These are phyloP conservation scores for Trichoderma polysporum DNA, from an alignment of 2,329 filamentous ascomycete genomes.

Conservation along the genomic window DNA sequence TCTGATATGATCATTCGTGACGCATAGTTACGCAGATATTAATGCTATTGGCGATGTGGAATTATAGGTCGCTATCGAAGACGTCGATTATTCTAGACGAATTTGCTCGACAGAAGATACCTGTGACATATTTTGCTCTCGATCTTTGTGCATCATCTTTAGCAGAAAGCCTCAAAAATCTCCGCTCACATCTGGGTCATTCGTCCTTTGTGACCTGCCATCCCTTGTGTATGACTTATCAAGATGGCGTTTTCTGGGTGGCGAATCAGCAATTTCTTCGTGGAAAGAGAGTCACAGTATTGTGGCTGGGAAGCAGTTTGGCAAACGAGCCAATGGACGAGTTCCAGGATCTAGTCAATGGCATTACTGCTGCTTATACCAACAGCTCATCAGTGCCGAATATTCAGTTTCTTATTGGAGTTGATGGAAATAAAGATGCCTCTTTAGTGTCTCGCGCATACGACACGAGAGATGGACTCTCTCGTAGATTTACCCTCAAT, in stretches of 20 bases:
- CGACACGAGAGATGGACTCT: background rate
- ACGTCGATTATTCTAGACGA: background rate
- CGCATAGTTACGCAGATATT: background rate
- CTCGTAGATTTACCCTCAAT: background rate
- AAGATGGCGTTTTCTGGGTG: background rate
- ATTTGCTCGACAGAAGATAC: background rate
- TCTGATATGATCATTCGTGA: background rate
- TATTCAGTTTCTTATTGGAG: background rate
- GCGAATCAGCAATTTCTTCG: background rate
- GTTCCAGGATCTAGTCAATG: background rate
- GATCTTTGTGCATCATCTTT: background rate
- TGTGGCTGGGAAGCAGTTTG: background rate
- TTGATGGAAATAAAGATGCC: background rate
- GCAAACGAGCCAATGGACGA: background rate
- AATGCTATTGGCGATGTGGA: background rate
- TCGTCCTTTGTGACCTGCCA: background rate
- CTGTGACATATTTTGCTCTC: background rate
- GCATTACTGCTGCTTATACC: background rate
- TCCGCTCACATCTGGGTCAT: background rate
- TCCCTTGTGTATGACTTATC: background rate
- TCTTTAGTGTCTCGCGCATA: background rate
- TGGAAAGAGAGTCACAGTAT: background rate
- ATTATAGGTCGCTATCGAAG: background rate
- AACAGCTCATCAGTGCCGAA: background rate
- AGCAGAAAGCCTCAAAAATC: background rate